Evolutionary conservation across 2,329 filamentous ascomycete genomes (phyloP).

Genomic region (Dactylellina drechsleri): DNA sequence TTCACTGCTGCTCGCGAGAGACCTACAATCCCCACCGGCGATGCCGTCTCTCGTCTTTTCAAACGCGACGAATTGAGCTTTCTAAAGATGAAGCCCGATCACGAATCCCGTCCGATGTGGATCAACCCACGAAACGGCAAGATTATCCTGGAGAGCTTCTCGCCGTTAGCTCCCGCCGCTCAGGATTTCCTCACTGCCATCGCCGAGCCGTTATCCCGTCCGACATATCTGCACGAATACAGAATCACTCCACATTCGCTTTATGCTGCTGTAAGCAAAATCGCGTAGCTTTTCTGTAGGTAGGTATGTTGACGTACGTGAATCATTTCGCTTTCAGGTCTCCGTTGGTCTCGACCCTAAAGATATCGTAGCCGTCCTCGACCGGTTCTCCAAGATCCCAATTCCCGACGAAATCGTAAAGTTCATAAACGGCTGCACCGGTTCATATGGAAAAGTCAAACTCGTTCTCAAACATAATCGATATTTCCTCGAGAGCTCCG

Average conservation of each 20-base stretch:
- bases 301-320: conserved; percentile 16
- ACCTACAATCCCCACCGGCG: conserved; percentile 63
- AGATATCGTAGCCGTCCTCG: conserved; percentile 89
- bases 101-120: conserved; percentile 89
- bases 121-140: conserved; percentile 86
- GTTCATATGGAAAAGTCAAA: conserved; percentile 94
- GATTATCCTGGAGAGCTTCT: conserved; percentile 95
- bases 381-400: conserved; percentile 87
- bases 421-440: conserved; percentile 84
- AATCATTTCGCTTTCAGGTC: conserved; percentile 61
- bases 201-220: conserved; percentile 88
- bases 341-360: conserved; percentile 89
- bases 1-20: conserved; percentile 66
- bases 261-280: conserved; percentile 76
- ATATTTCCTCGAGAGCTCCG: conserved; percentile 91
- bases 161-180: conserved; percentile 82
- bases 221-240: conserved; percentile 93
- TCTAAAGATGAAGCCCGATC: conserved; percentile 84
- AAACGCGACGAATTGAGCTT: conserved; percentile 81
- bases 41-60: conserved; percentile 69
- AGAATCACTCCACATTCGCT: conserved; percentile 89
- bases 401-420: conserved; percentile 81
- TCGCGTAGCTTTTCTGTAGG: conserved; percentile 10
- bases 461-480: conserved; percentile 93
- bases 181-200: conserved; percentile 97